Base-by-base conservation (phyloP, 345 rosid species). In the Salix suchowensis region DNA sequence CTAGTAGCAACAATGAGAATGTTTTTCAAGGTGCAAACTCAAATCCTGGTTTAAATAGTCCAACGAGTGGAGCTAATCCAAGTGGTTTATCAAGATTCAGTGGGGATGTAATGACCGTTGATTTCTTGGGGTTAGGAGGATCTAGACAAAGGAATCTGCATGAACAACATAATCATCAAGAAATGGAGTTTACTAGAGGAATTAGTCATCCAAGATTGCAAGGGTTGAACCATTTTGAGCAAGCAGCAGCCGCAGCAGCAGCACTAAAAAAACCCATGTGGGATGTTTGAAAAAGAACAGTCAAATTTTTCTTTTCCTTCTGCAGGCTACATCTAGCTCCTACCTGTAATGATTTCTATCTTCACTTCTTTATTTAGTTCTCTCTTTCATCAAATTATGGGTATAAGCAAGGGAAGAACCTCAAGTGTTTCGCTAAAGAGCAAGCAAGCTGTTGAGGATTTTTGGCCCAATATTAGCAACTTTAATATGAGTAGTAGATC, bases 51-150 rank as follows among this genome's bases (percentile, higher is more conserved):
- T 37, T 72, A 48, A 71, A 54, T 42, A 73, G 28, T 52, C 68
- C 28, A 11, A 60, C 64, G 2, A 46, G 13, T 50, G 70, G 67
- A 64, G 50, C 48, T 0, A 71, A 74, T 28, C 71, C 74, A 55
- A 58, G 69, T 42, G 76, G 76, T n/a, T 64, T 72, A 18, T 54
- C 83, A 40, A 70, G 75, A 18, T 84, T 79, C 6, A 77, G 23
- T 26, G 85, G 77, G 65, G 89, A 83, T 14, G 74, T 78, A 67
- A 83, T 77, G 85, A 89, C 92, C 1, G 88, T 89, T 66, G 90
- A 89, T 84, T 89, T 89, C 88, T 76, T 89, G 80, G 92, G 92
- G 52, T 62, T 89, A 42, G 88, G 91, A 52, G 86, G 84, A 74
- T 68, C 84, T 61, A 80, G 87, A 67, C 13, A 78, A 2, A 78